Evolutionary conservation across 73 alveolate species (phyloP).

Genomic region (Paramecium sexaurelia): DNA sequence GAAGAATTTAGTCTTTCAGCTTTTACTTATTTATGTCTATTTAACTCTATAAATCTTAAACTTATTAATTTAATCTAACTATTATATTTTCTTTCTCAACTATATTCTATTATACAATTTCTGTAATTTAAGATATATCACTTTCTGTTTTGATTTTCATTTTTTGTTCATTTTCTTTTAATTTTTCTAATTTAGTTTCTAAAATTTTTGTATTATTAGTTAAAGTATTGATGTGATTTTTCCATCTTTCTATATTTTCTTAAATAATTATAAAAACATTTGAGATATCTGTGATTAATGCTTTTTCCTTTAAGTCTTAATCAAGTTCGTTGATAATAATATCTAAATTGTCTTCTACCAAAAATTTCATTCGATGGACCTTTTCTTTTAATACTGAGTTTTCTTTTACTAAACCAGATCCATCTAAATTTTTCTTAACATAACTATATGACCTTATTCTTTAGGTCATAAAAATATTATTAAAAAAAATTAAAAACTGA

Average conservation of each 20-base stretch:
- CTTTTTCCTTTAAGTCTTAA: background rate
- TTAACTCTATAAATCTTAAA: background rate
- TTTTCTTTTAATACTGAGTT: background rate
- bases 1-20: background rate
- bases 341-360: constrained; percentile 39
- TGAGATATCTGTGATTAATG: background rate
- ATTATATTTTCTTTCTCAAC: background rate
- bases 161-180: background rate
- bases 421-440: background rate
- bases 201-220: background rate
- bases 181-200: background rate
- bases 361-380: constrained; percentile 5
- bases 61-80: background rate
- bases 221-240: background rate
- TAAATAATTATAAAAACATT: background rate
- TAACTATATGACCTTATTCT: background rate
- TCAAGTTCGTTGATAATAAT: background rate
- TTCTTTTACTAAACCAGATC: constrained; percentile 13
- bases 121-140: background rate
- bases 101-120: background rate
- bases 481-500: background rate
- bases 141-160: background rate
- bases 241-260: background rate
- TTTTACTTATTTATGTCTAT: background rate
- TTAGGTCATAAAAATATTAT: background rate